Evolutionary conservation across 495 filamentous ascomycete species (phyloP), one percentile per base, ranked within the genome.

Genomic region (Aspergillus homomorphus): DNA sequence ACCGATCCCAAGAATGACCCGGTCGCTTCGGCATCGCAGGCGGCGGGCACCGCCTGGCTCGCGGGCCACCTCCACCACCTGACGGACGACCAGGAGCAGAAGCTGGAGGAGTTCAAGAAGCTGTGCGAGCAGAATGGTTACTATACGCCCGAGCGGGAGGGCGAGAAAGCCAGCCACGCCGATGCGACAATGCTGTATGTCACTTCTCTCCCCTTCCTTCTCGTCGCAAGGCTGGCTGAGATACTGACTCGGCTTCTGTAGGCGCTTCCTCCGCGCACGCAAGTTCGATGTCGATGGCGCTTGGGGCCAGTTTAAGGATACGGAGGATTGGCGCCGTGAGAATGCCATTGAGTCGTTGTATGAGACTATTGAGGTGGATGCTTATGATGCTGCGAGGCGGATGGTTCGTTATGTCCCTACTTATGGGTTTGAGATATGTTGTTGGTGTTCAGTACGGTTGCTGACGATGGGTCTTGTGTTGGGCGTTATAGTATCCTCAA

Each of bases 221-320:
- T 51, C 14, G 49, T 19, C 26, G 48, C 53, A 28, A 14, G 19
- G 12, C 26, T 14, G 33, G 22, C 19, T 24, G 14, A 30, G 43
- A 53, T 28, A 21, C 56, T 51, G 21, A 59, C 21, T 26, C 22
- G 16, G 26, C n/a, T n/a, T n/a, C 48, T 41, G 6, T 69, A 92
- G 89, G 59, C 89, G 90, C 15, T 94, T 86, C 69, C 79, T 95
- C 21, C 87, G 90, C 63, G 90, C 90, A 10, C 84, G 90, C 41
- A 85, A 78, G 62, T 95, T 90, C 74, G 76, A 85, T 50, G 79
- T 87, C 5, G 73, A 80, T 53, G 88, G 89, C 48, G 92, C 92
- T 1, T 90, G 87, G 72, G 79, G 70, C 52, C 92, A 96, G 69
- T 96, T 96, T 73, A 86, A 87, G 65, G 90, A 91, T 53, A 95